These are phyloP conservation scores for Rhizopus stolonifer DNA, from an alignment of 371 early-diverging fungal species.

Conservation along the genomic window DNA sequence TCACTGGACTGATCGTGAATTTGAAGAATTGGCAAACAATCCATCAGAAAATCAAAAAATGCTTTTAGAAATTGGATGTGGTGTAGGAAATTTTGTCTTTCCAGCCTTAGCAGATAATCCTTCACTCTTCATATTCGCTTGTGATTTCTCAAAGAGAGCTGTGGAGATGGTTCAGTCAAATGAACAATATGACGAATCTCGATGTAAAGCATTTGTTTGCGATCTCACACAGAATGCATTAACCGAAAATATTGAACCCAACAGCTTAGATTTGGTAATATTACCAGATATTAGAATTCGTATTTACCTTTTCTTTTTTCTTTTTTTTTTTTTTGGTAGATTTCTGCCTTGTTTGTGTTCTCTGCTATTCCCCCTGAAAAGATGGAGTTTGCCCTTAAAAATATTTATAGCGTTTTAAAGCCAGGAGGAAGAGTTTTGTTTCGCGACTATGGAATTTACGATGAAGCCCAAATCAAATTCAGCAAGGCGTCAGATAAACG, in stretches of 20 bases:
- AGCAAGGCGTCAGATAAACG: constrained; percentile 66
- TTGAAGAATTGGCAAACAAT: constrained; percentile 68
- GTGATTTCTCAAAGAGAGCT: constrained; percentile 83
- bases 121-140: constrained; percentile 72
- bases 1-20: constrained; percentile 95
- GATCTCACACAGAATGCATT: constrained; percentile 73
- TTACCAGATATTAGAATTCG: too few species aligned
- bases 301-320: not conserved
- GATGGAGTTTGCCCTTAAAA: constrained; percentile 62
- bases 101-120: constrained; percentile 82
- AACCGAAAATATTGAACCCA: constrained; percentile 60
- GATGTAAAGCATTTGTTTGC: constrained; percentile 83
- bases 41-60: constrained; percentile 26
- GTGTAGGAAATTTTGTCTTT: constrained; percentile 95
- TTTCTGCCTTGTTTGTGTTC: constrained; percentile 81
- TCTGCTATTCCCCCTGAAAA: constrained; percentile 88
- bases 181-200: constrained; percentile 54
- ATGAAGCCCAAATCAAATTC: constrained; percentile 89
- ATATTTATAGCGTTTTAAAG: constrained; percentile 67
- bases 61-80: constrained; percentile 88
- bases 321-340: constrained; percentile 16
- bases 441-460: constrained; percentile 89
- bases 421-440: constrained; percentile 80
- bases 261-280: constrained; percentile 69
- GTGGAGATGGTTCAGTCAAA: constrained; percentile 76